A percentile compares a stretch with the other conserved stretches of the same genome.
phyloP scores from a whole-genome alignment of 1,284 basidiomycete genomes.

The Ganoderma leucocontextum region DNA sequence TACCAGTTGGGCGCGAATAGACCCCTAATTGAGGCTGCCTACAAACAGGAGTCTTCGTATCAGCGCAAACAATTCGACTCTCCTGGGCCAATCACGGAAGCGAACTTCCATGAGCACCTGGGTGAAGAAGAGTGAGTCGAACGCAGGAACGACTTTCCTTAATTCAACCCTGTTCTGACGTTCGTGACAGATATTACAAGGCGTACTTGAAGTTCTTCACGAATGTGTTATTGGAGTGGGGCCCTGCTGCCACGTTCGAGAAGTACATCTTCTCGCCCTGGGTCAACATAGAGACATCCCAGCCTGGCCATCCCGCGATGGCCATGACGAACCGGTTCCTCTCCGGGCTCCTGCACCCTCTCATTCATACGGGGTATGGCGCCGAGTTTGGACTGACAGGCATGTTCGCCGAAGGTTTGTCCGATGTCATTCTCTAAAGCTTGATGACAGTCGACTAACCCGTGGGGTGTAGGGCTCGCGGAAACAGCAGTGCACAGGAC shows the following conservation, averaged over 20 bases:
- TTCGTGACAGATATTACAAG: slow-evolving; percentile 57
- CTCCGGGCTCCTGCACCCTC: slow-evolving; percentile 66
- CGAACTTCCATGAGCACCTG: slow-evolving; percentile 58
- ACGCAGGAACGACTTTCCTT: neutral
- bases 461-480: slow-evolving; percentile 43
- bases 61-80: slow-evolving; percentile 51
- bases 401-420: slow-evolving; percentile 67
- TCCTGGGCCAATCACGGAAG: slow-evolving; percentile 50
- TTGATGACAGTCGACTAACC: neutral
- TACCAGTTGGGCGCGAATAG: slow-evolving; percentile 57
- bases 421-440: neutral
- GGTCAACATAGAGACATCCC: slow-evolving; percentile 52
- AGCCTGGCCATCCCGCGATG: slow-evolving; percentile 48
- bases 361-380: slow-evolving; percentile 73
- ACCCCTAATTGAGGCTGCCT: slow-evolving; percentile 51
- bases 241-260: slow-evolving; percentile 54
- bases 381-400: slow-evolving; percentile 70
- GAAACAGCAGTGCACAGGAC: slow-evolving; percentile 44
- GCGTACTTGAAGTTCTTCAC: slow-evolving; percentile 68
- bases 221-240: slow-evolving; percentile 51
- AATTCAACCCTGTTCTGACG: neutral
- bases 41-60: slow-evolving; percentile 49
- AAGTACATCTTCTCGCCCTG: slow-evolving; percentile 64
- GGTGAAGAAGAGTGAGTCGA: slow-evolving; percentile 54
- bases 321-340: slow-evolving; percentile 68